These are phyloP conservation scores for Mucor irregularis DNA, from an alignment of 371 early-diverging fungal species.

Conservation along the genomic window DNA sequence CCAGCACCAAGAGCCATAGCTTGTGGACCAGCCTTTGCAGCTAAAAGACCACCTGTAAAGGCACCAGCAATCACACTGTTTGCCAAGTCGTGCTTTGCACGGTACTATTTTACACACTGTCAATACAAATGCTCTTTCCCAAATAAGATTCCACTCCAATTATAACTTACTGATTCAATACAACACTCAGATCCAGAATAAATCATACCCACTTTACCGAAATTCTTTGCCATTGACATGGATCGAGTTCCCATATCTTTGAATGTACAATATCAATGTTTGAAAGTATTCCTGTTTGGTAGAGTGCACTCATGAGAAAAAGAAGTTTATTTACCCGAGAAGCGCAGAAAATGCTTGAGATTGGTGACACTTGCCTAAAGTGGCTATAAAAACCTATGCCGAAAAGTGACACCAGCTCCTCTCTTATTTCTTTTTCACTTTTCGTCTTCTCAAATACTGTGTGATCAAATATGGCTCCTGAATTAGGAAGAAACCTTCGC, in stretches of 20 bases:
- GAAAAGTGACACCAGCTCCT: no score
- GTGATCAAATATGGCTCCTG: neutral
- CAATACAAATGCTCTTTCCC: neutral
- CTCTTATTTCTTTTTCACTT: neutral
- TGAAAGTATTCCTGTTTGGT: neutral
- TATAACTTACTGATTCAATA: no score
- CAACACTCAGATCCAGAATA: slow-evolving; percentile 93
- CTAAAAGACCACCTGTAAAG: slow-evolving; percentile 89
- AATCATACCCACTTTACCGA: slow-evolving; percentile 90
- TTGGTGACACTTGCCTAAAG: no score
- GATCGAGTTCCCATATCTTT: slow-evolving; percentile 88
- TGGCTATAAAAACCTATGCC: no score
- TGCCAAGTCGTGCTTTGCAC: slow-evolving; percentile 92
- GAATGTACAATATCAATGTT: slow-evolving; percentile 48
- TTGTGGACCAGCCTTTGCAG: slow-evolving; percentile 79
- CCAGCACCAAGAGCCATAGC: slow-evolving; percentile 85
- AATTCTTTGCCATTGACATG: slow-evolving; percentile 87
- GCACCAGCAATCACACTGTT: slow-evolving; percentile 92
- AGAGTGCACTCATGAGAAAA: neutral
- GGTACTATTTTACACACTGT: slow-evolving; percentile 60
- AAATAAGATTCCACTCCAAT: no score
- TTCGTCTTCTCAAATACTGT: neutral
- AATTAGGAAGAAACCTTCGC: slow-evolving; percentile 44
- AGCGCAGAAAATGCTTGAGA: no score
- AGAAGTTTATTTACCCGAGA: neutral